phyloP scores from a whole-genome alignment of 2,329 filamentous ascomycete genomes.

The Diplodia scrobiculata region DNA sequence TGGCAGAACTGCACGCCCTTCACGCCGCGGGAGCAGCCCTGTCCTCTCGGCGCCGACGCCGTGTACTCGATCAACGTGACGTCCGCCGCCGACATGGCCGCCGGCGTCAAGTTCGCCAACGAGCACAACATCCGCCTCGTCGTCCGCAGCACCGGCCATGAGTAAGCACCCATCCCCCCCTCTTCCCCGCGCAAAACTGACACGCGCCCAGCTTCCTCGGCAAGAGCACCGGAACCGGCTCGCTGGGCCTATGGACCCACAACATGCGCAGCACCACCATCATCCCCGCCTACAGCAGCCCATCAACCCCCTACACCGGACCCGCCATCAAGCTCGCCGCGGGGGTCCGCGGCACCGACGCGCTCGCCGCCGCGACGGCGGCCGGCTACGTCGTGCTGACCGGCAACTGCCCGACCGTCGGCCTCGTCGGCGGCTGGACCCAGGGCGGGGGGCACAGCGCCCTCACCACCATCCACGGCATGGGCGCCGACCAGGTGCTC shows the following conservation, averaged over 20 bases:
- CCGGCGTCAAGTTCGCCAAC: conserved; percentile 37
- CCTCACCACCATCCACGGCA: conserved; percentile 30
- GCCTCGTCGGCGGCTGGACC: conserved; percentile 40
- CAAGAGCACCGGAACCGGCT: conserved; percentile 40
- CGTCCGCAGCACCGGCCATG: conserved; percentile 45
- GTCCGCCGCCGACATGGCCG: conserved; percentile 29
- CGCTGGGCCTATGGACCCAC: conserved; percentile 43
- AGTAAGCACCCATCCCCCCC: conserved; percentile 34
- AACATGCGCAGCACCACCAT: conserved; percentile 40
- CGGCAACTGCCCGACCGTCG: conserved; percentile 42
- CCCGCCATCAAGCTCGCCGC: conserved; percentile 39
- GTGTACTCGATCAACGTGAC: conserved; percentile 14
- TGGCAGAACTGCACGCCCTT: conserved; percentile 26
- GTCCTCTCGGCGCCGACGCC: not conserved
- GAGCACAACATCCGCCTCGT: conserved; percentile 41
- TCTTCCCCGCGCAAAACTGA: not conserved
- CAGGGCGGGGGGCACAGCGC: conserved; percentile 40
- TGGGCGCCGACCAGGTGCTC: conserved; percentile 41
- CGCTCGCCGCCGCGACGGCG: conserved; percentile 34
- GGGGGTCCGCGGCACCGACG: conserved; percentile 41
- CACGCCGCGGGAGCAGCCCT: not conserved
- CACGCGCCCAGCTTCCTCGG: conserved; percentile 34
- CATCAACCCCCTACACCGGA: conserved; percentile 33
- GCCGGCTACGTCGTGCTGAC: conserved; percentile 35
- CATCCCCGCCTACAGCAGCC: conserved; percentile 38